Conservation (phyloP, 2,329 filamentous ascomycete genomes). For the Paecilomyces variotii region DNA sequence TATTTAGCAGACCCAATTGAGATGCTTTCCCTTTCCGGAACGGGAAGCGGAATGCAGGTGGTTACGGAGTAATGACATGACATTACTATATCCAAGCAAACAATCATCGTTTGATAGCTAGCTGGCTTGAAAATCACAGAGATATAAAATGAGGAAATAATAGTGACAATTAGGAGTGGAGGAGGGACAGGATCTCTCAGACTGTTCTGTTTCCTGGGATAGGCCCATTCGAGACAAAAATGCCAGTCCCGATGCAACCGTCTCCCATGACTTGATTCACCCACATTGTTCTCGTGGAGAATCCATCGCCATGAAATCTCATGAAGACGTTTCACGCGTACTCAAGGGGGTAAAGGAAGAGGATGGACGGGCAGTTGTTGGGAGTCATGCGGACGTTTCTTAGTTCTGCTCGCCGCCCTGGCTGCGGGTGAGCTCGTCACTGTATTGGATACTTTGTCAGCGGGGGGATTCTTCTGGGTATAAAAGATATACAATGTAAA, state of each 20-base stretch:
- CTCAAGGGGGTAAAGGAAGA: not conserved
- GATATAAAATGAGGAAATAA: not conserved
- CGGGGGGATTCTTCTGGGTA: not conserved
- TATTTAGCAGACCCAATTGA: not conserved
- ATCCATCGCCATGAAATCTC: not conserved
- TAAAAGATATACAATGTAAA: no score
- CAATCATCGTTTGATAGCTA: not conserved
- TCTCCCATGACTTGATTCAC: not conserved
- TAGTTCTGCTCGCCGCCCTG: constrained; percentile 56
- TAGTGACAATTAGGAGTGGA: not conserved
- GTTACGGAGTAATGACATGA: not conserved
- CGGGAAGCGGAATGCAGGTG: not conserved
- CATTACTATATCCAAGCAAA: not conserved
- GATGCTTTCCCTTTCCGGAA: not conserved
- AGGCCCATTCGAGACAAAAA: no score
- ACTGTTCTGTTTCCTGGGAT: not conserved
- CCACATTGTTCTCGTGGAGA: not conserved
- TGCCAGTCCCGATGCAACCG: no score
- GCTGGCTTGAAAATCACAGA: not conserved
- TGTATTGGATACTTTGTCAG: constrained; percentile 28
- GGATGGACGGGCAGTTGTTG: not conserved
- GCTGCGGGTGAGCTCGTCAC: constrained; percentile 68
- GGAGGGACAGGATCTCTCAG: not conserved
- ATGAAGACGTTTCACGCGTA: not conserved
- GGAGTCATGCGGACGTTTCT: not conserved